These are phyloP conservation scores for Microcera coccophila DNA, from an alignment of 2,329 filamentous ascomycete species.

Conservation along the genomic window DNA sequence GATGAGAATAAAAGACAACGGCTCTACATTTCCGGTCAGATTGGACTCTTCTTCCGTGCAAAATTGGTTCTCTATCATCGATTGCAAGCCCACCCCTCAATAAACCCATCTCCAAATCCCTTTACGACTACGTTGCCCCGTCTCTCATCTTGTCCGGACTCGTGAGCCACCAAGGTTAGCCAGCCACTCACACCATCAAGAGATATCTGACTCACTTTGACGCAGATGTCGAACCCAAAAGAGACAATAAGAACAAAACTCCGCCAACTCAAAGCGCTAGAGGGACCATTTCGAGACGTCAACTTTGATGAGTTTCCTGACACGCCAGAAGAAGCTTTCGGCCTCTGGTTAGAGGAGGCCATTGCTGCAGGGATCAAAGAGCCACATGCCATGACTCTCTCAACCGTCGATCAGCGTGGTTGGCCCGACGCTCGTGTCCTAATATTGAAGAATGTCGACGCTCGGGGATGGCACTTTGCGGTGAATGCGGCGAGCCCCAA, in stretches of 20 bases:
- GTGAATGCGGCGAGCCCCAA: constrained; percentile 10
- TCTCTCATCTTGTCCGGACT: no score
- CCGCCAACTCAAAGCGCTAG: constrained; percentile 1
- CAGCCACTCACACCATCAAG: no score
- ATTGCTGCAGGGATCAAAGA: constrained; percentile 4
- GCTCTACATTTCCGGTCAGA: no score
- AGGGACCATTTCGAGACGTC: background rate
- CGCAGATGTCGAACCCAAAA: background rate
- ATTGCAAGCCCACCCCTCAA: no score
- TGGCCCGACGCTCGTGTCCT: constrained; percentile 11
- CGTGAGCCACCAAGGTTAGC: no score
- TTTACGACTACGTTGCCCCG: no score
- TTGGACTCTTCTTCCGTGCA: no score
- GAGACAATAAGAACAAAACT: constrained; percentile 1
- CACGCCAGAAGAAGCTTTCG: constrained; percentile 6
- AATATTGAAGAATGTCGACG: constrained; percentile 11
- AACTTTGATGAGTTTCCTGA: constrained; percentile 1
- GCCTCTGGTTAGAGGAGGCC: constrained; percentile 3
- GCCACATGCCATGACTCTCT: constrained; percentile 12
- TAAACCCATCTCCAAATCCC: no score
- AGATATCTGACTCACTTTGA: no score
- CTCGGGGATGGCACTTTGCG: constrained; percentile 10
- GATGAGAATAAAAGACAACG: no score
- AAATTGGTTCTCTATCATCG: no score
- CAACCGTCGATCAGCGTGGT: constrained; percentile 6